phyloP scores from a whole-genome alignment of 1,139 yeast species.

The Zygotorulaspora mrakii region DNA sequence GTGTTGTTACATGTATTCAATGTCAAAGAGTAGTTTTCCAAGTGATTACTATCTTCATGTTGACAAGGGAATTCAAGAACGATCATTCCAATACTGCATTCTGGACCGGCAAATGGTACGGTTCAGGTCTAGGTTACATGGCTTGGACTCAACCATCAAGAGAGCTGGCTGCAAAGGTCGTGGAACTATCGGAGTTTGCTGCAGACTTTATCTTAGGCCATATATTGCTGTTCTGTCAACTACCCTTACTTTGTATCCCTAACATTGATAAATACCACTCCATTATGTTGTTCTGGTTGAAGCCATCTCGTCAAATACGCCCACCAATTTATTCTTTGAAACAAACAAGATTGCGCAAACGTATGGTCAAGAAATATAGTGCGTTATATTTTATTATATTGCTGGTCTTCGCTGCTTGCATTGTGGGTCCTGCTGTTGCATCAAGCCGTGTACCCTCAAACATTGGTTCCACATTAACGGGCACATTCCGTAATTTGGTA shows the following conservation, averaged over 20 bases:
- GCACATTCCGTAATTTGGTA: constrained; percentile 66
- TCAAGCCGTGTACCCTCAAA: constrained; percentile 42
- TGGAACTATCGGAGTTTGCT: constrained; percentile 93
- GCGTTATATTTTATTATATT: constrained; percentile 72
- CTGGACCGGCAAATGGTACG: constrained; percentile 99
- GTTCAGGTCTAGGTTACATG: constrained; percentile 90
- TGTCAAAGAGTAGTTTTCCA: constrained; percentile 87
- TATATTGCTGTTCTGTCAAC: constrained; percentile 76
- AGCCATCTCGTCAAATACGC: constrained; percentile 96
- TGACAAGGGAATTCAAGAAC: constrained; percentile 96
- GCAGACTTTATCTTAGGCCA: constrained; percentile 96
- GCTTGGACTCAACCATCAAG: constrained; percentile 96
- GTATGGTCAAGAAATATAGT: constrained; percentile 96
- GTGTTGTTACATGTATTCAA: constrained; percentile 79
- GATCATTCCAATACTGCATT: constrained; percentile 96
- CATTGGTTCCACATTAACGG: constrained; percentile 41
- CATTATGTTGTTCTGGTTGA: constrained; percentile 97
- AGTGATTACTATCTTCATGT: constrained; percentile 68
- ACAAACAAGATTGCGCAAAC: constrained; percentile 95
- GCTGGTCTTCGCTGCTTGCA: constrained; percentile 64
- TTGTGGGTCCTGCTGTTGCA: constrained; percentile 91
- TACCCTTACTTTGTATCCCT: constrained; percentile 84
- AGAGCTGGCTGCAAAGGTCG: constrained; percentile 90
- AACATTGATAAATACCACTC: constrained; percentile 97
- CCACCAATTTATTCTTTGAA: constrained; percentile 97